Evolutionary conservation across 2,329 filamentous ascomycete genomes (phyloP), one percentile per base, ranked within the genome.

Genomic region (Pseudogymnoascus sp.): DNA sequence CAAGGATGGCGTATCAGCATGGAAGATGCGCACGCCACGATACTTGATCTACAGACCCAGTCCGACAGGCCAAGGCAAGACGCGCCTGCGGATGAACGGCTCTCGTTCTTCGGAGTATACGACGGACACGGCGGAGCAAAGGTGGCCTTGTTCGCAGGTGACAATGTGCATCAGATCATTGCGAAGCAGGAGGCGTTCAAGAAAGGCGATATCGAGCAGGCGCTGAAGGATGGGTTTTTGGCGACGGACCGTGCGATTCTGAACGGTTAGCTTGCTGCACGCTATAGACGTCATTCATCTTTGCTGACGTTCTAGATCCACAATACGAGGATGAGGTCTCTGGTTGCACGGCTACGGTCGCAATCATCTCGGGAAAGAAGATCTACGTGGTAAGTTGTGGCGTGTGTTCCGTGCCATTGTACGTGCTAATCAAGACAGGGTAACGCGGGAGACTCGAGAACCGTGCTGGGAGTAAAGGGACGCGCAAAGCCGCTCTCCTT

Each of bases 1-100:
- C 94, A 99, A 79, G 94, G 94, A 81, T 99, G 94, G 94, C 90
- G 94, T 80, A 97, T 99, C 79, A 96, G 91, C 81, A 99, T 99
- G 94, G 94, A 99, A 77, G 94, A 99, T 76, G 87, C 94, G 67
- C 94, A 99, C 79, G 91, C 90, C 66, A 84, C 90, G 63, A 80
- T 97, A 61, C 89, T 99, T 74, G 91, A 97, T 77, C 85, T 97
- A 69, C 85, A 94, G 72, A 80, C 85, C 65, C 72, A 77, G 64
- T 78, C 80, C 66, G 80, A 82, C 56, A 76, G 78, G 67, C 77
- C 79, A 60, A 75, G 77, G 64, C 77, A 79, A 63, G 81, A 84
- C 25, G 79, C 85, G 68, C 83, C 88, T 70, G 85, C 85, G 35
- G 78, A 80, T 61, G 85, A 88, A 71, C 87, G 89, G 74, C 82